Evolutionary conservation across 2,329 filamentous ascomycete genomes (phyloP).

Genomic region (Colletotrichum truncatum): DNA sequence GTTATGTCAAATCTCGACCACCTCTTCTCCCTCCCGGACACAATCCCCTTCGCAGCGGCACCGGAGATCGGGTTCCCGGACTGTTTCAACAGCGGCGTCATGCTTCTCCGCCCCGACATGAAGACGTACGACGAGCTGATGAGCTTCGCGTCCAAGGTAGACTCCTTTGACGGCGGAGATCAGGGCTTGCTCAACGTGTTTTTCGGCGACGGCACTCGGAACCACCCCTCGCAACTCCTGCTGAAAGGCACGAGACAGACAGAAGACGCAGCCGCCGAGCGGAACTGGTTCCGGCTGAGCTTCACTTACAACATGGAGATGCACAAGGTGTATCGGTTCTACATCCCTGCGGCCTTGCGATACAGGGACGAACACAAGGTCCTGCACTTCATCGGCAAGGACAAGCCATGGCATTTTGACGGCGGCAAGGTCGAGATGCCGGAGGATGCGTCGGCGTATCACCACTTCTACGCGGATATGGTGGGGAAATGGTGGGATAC

Average conservation of each 20-base stretch:
- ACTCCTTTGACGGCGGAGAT: conserved; percentile 78
- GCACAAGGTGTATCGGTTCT: conserved; percentile 33
- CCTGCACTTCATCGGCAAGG: conserved; percentile 75
- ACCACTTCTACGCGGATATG: conserved; percentile 32
- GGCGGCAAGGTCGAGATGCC: conserved; percentile 31
- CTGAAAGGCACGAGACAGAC: neutral
- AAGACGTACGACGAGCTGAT: conserved; percentile 71
- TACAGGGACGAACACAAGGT: conserved; percentile 57
- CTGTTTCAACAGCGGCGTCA: conserved; percentile 75
- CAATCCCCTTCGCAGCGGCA: conserved; percentile 50
- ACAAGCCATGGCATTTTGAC: conserved; percentile 68
- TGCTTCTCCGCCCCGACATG: conserved; percentile 72
- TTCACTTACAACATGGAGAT: conserved; percentile 37
- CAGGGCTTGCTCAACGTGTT: conserved; percentile 77
- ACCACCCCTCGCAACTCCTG: conserved; percentile 35
- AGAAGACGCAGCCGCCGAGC: neutral
- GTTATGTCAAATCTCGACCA: conserved; percentile 74
- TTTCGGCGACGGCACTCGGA: conserved; percentile 55
- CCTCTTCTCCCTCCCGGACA: conserved; percentile 71
- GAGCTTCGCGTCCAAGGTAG: conserved; percentile 68
- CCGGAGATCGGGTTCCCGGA: conserved; percentile 79
- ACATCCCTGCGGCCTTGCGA: conserved; percentile 33
- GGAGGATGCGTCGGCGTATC: conserved; percentile 25
- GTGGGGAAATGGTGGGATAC: conserved; percentile 33
- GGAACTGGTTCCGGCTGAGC: conserved; percentile 37